These are phyloP conservation scores for Podospora fimiseda DNA, from an alignment of 495 filamentous ascomycete species.

Conservation along the genomic window DNA sequence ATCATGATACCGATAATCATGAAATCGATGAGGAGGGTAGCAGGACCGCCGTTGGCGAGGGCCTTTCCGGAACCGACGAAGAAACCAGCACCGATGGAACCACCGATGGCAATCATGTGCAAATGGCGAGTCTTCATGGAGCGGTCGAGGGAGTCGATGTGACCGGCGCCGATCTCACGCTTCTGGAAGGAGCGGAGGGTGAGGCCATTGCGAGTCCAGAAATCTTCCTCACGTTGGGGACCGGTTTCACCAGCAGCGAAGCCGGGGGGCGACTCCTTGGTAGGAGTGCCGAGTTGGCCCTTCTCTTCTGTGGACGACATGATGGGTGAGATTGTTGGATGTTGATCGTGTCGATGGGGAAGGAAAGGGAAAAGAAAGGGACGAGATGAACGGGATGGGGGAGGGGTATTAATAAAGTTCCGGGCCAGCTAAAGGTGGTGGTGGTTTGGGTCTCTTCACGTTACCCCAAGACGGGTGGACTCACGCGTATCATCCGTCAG, in stretches of 20 bases:
- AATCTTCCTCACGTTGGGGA: constrained; percentile 24
- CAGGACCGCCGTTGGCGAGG: constrained; percentile 40
- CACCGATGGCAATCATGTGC: constrained; percentile 73
- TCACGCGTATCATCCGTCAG: neutral
- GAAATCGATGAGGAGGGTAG: constrained; percentile 49
- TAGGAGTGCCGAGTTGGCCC: constrained; percentile 12
- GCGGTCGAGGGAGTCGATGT: constrained; percentile 44
- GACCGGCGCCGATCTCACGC: constrained; percentile 32
- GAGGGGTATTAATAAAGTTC: constrained; percentile 3
- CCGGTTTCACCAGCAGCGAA: constrained; percentile 20
- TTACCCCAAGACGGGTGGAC: neutral
- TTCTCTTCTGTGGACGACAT: constrained; percentile 31
- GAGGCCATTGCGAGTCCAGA: constrained; percentile 46
- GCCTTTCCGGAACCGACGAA: constrained; percentile 49
- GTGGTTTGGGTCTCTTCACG: neutral
- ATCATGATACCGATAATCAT: constrained; percentile 50
- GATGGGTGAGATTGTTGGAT: neutral
- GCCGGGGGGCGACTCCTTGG: constrained; percentile 21
- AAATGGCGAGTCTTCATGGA: constrained; percentile 59
- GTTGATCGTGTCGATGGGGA: constrained; percentile 1
- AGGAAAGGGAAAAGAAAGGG: constrained; percentile 8
- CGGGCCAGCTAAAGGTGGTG: neutral
- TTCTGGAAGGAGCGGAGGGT: constrained; percentile 45
- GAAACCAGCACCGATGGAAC: constrained; percentile 63
- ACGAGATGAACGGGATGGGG: neutral